Evolutionary conservation across 805 yeast species (phyloP), one percentile per base, ranked within the genome.

Genomic region (Clavispora phyllophila): DNA sequence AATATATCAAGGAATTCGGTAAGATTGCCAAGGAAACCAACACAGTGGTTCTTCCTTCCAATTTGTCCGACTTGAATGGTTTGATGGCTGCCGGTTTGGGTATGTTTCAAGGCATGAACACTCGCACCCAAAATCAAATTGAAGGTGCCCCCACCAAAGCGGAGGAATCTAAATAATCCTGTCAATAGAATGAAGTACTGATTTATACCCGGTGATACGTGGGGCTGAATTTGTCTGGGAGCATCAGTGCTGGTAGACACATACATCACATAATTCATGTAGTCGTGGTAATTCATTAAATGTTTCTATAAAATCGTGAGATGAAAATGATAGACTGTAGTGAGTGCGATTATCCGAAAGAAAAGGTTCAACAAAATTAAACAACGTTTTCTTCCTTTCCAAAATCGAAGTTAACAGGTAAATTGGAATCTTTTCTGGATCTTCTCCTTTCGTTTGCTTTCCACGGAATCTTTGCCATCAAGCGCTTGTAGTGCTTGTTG

Each of bases 11-110:
- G 41, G 87, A 91, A 25, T 87, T 87, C 58, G 83, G 84, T 38
- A 81, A 86, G 54, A 70, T 87, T 54, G 95, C 95, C 20, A 86
- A 87, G 68, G 91, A 85, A 61, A 66, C 83, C 25, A 87, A 84
- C 56, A 84, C 93, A 0, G 73, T 87, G 14, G 82, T 87, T 28
- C 73, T 87, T 20, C 96, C 96, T 13, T 75, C 88, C 9, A 82
- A 82, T 43, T 63, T 87, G 59, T 82, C 85, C 49, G 89, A 87
- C 55, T 66, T 87, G 60, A 81, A 90, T 38, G 71, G 79, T 22
- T 74, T 83, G 68, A 82, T 87, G 64, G 87, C 89, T 26, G 73
- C 85, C 46, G 95, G 95, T 0, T 62, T 86, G 75, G 77, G 84
- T 36, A 83, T 87, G 49, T 84, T 76, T 62, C 76, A 82, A 50